Percentiles rank a stretch among this genome's conserved stretches.
phyloP scores from a whole-genome alignment of 768 basidiomycete genomes.

The Lactifluus volemus region DNA sequence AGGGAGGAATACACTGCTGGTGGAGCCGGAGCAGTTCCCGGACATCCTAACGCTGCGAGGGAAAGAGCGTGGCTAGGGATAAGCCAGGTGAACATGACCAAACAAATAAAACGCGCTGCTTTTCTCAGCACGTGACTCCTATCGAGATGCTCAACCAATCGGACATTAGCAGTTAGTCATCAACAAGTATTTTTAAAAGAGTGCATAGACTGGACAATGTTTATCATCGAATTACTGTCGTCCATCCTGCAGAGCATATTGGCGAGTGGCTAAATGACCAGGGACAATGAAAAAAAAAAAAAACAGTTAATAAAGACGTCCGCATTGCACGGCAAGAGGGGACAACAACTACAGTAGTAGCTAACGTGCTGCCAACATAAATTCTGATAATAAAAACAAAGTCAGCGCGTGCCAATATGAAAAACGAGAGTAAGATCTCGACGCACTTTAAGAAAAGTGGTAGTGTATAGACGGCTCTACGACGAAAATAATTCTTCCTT shows the following conservation, averaged over 20 bases:
- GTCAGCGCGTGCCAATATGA: background rate
- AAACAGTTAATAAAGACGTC: conserved; percentile 7
- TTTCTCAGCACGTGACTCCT: background rate
- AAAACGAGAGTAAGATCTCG: background rate
- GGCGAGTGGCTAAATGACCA: background rate
- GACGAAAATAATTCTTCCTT: conserved; percentile 56
- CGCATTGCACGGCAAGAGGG: background rate
- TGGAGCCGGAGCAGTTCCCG: background rate
- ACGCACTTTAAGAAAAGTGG: background rate
- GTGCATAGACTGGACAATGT: background rate
- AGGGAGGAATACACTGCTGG: background rate
- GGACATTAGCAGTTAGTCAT: background rate
- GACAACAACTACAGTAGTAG: conserved; percentile 10
- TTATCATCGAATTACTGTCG: background rate
- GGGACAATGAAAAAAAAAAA: background rate
- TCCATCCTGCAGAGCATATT: background rate
- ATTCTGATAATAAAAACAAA: background rate
- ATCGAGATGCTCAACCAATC: background rate
- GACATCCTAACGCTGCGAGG: background rate
- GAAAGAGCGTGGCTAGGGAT: background rate
- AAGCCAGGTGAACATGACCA: background rate
- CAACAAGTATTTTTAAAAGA: background rate
- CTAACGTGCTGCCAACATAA: conserved; percentile 11
- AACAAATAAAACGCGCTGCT: background rate
- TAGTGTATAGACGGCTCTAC: conserved; percentile 25